A percentile compares a stretch with the other conserved stretches of the same genome.
phyloP scores from a whole-genome alignment of 1,284 basidiomycete genomes.

The Erythrobasidium hasegawianum region DNA sequence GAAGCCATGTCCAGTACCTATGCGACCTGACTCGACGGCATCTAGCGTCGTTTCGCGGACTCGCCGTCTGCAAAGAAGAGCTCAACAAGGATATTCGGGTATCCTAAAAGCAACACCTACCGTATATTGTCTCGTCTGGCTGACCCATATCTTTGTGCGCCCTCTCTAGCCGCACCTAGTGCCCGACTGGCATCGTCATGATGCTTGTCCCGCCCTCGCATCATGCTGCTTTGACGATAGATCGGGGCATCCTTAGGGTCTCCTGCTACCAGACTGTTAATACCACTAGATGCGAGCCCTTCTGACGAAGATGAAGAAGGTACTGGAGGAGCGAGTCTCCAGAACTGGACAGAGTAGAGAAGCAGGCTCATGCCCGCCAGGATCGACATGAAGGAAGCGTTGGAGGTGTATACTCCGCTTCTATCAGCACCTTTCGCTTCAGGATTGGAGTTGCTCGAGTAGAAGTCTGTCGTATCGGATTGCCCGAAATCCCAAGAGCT shows the following conservation, averaged over 20 bases:
- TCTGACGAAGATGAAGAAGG: background rate
- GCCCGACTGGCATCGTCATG: slow-evolving; percentile 31
- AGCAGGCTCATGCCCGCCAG: slow-evolving; percentile 20
- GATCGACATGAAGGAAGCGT: slow-evolving; percentile 24
- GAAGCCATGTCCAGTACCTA: slow-evolving; percentile 19
- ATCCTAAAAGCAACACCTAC: too few relatives aligned
- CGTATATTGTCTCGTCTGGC: slow-evolving; percentile 18
- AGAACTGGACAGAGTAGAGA: slow-evolving; percentile 26
- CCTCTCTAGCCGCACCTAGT: slow-evolving; percentile 23
- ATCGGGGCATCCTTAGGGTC: slow-evolving; percentile 32
- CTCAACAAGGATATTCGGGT: too few relatives aligned
- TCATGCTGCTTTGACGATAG: slow-evolving; percentile 20
- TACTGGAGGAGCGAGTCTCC: slow-evolving; percentile 22
- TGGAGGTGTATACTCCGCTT: slow-evolving; percentile 25
- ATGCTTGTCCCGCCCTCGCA: slow-evolving; percentile 25
- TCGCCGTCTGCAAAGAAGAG: slow-evolving; percentile 3
- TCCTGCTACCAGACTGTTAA: slow-evolving; percentile 14
- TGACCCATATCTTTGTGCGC: slow-evolving; percentile 17
- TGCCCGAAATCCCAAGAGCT: slow-evolving; percentile 30
- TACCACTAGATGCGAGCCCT: background rate
- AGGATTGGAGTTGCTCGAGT: slow-evolving; percentile 15
- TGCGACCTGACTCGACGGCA: slow-evolving; percentile 16
- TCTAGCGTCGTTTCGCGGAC: slow-evolving; percentile 28
- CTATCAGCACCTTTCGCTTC: background rate
- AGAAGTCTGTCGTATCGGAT: slow-evolving; percentile 30